Evolutionary conservation across 2,329 filamentous ascomycete species (phyloP).

Genomic region (Aspergillus unguis): DNA sequence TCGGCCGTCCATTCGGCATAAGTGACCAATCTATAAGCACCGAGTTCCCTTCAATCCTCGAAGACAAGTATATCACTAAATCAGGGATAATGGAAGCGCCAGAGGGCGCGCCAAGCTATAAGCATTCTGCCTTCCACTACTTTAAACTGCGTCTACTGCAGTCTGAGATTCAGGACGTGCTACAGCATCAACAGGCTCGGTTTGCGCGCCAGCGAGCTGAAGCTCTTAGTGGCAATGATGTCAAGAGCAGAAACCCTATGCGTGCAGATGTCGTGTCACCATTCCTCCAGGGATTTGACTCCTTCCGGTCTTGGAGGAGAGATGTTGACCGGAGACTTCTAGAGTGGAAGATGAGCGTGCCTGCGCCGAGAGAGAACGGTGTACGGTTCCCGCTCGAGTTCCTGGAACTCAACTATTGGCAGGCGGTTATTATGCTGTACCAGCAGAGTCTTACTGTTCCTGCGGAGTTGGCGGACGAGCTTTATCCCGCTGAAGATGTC

Average conservation of each 20-base stretch:
- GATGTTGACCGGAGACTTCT: conserved; percentile 80
- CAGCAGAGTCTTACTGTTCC: conserved; percentile 85
- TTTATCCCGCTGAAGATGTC: conserved; percentile 57
- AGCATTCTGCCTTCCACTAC: conserved; percentile 87
- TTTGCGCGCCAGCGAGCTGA: conserved; percentile 61
- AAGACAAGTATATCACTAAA: conserved; percentile 83
- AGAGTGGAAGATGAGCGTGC: conserved; percentile 82
- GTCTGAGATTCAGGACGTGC: conserved; percentile 89
- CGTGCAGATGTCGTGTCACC: conserved; percentile 77
- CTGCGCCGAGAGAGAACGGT: conserved; percentile 72
- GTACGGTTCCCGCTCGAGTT: conserved; percentile 89
- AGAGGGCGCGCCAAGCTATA: conserved; percentile 73
- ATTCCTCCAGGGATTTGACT: conserved; percentile 78
- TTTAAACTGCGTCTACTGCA: conserved; percentile 84
- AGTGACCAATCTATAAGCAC: conserved; percentile 96
- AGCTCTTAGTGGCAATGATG: no score
- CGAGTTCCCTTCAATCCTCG: conserved; percentile 83
- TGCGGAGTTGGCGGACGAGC: conserved; percentile 76
- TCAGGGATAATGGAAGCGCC: conserved; percentile 65
- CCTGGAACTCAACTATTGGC: conserved; percentile 94
- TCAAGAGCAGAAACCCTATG: conserved; percentile 62
- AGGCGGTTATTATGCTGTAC: conserved; percentile 93
- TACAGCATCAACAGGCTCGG: conserved; percentile 88
- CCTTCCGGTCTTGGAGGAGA: conserved; percentile 81
- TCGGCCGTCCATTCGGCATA: conserved; percentile 88